phyloP scores from a whole-genome alignment of 139 green algal species.

The Edaphochlamys debaryana region DNA sequence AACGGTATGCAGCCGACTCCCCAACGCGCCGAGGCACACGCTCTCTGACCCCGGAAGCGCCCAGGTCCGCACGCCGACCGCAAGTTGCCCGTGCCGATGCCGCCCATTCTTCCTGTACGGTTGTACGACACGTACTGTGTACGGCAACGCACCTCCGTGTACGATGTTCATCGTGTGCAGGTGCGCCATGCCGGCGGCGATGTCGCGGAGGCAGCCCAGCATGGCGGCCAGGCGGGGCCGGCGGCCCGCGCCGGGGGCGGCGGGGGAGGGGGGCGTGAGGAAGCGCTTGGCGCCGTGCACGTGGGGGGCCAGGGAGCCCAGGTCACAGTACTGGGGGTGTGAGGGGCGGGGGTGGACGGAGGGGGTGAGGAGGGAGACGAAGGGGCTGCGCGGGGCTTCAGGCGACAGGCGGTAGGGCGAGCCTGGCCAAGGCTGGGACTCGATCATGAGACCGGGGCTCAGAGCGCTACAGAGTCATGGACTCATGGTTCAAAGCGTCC shows the following conservation, averaged over 20 bases:
- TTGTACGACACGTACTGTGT: too few species aligned
- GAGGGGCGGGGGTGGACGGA: background rate
- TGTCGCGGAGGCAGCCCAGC: slow-evolving; percentile 8
- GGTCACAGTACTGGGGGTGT: slow-evolving; percentile 18
- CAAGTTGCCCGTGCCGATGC: too few species aligned
- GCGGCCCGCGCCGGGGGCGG: background rate
- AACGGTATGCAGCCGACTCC: too few species aligned
- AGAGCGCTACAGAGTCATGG: too few species aligned
- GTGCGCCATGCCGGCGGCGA: slow-evolving; percentile 33
- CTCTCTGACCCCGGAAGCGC: too few species aligned
- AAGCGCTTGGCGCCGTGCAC: slow-evolving; percentile 30
- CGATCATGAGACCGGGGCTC: background rate
- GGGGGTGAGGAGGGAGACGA: background rate
- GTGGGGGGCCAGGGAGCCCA: slow-evolving; percentile 17
- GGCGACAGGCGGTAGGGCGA: too few species aligned
- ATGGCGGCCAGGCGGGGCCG: slow-evolving; percentile 11
- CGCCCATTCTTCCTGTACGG: too few species aligned
- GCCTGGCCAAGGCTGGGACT: too few species aligned
- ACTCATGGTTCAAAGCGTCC: too few species aligned
- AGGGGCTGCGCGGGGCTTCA: too few species aligned
- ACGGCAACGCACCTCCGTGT: background rate
- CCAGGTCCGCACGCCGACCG: too few species aligned
- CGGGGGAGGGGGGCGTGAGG: background rate
- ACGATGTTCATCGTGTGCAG: slow-evolving; percentile 21
- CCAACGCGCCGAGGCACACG: too few species aligned